A percentile compares a stretch with the other conserved stretches of the same genome.
These are phyloP conservation scores for Suhomyces terraborum DNA, from an alignment of 1,139 yeast species.

Conservation along the genomic window DNA sequence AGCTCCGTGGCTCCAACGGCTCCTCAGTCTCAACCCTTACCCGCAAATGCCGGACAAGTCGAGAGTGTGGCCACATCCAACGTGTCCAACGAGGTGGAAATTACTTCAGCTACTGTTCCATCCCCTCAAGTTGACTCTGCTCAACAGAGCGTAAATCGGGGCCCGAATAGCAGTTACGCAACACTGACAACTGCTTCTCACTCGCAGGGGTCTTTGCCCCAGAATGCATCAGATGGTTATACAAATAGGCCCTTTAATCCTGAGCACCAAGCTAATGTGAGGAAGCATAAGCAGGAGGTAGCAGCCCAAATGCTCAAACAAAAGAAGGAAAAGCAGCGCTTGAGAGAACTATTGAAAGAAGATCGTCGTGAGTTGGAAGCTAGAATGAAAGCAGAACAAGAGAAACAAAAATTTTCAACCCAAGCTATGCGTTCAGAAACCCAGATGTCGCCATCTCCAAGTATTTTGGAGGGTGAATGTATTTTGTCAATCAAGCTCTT, in stretches of 20 bases:
- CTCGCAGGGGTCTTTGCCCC: constrained; percentile 1
- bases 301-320: constrained; percentile 38
- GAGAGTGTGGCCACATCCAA: neutral
- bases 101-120: neutral
- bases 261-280: constrained; percentile 41
- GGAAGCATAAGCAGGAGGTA: constrained; percentile 43
- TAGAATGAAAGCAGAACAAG: constrained; percentile 10
- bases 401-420: constrained; percentile 6
- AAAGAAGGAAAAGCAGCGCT: constrained; percentile 54
- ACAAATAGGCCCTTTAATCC: constrained; percentile 12
- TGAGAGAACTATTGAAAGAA: constrained; percentile 49
- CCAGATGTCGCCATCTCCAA: neutral
- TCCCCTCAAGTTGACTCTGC: too few relatives aligned
- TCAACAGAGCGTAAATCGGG: too few relatives aligned
- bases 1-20: neutral
- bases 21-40: constrained; percentile 1
- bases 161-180: neutral
- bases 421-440: neutral
- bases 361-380: constrained; percentile 51
- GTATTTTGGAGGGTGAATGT: constrained; percentile 27
- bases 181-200: neutral
- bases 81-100: neutral
- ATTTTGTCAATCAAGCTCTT: constrained; percentile 52
- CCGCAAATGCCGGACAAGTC: neutral
- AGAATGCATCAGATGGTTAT: neutral